A percentile compares a stretch with the other conserved stretches of the same genome.
These are phyloP conservation scores for Penicillium sp. DNA, from an alignment of 2,329 filamentous ascomycete species.

Conservation along the genomic window DNA sequence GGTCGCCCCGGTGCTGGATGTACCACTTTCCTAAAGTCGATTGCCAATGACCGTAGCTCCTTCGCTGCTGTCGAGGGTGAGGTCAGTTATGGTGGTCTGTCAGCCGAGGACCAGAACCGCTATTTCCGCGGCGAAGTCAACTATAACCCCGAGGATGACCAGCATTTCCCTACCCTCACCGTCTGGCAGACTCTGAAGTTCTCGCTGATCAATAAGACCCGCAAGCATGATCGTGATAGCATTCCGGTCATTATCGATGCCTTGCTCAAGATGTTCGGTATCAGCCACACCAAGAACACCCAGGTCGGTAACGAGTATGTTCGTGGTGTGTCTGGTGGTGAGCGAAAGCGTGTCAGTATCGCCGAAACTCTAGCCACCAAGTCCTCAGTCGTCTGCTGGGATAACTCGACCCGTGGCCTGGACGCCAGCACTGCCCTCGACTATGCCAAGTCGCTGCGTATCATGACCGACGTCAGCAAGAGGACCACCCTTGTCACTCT, in stretches of 20 bases:
- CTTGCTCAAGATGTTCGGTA: conserved; percentile 77
- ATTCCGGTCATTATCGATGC: conserved; percentile 72
- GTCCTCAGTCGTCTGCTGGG: conserved; percentile 75
- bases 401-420: conserved; percentile 79
- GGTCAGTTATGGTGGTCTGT: conserved; percentile 72
- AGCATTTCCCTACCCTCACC: conserved; percentile 73
- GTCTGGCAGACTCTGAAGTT: conserved; percentile 80
- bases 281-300: conserved; percentile 74
- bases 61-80: conserved; percentile 71
- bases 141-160: conserved; percentile 78
- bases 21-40: conserved; percentile 75
- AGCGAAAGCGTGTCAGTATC: conserved; percentile 79
- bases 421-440: conserved; percentile 80
- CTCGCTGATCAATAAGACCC: conserved; percentile 75
- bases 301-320: conserved; percentile 74
- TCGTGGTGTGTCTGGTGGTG: conserved; percentile 77
- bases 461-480: conserved; percentile 77
- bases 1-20: conserved; percentile 76
- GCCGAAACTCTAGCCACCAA: conserved; percentile 77
- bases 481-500: conserved; percentile 72
- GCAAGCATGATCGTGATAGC: conserved; percentile 64
- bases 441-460: conserved; percentile 70
- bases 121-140: conserved; percentile 75
- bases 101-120: conserved; percentile 69
- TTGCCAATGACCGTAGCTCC: conserved; percentile 69